phyloP scores from a whole-genome alignment of 108 stramenopile genomes.

The Conticribra weissflogii region DNA sequence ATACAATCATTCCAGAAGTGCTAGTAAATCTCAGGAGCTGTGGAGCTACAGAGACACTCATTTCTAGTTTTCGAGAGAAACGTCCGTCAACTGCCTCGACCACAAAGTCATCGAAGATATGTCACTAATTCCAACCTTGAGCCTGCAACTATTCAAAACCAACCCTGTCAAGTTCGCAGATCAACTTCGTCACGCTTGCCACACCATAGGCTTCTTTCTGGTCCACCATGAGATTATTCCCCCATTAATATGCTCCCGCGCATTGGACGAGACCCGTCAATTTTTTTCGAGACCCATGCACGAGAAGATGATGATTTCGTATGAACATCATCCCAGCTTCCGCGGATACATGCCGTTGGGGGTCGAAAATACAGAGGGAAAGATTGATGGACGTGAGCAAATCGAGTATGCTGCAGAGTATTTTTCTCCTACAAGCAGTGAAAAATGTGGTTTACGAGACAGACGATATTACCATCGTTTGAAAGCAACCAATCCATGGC shows the following conservation, averaged over 20 bases:
- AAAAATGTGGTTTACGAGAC: not conserved
- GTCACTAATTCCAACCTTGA: not conserved
- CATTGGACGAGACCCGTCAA: constrained; percentile 46
- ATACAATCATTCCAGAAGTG: too few relatives aligned
- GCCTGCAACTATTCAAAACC: not conserved
- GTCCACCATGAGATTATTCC: constrained; percentile 57
- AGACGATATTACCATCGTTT: constrained; percentile 55
- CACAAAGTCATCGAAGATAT: not conserved
- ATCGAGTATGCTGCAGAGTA: constrained; percentile 71
- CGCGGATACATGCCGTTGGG: constrained; percentile 78
- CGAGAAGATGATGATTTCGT: constrained; percentile 63
- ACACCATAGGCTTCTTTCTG: constrained; percentile 69
- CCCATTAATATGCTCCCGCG: constrained; percentile 23
- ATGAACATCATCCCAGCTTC: constrained; percentile 58
- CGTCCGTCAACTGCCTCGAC: not conserved
- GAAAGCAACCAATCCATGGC: constrained; percentile 61
- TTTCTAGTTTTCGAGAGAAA: too few relatives aligned
- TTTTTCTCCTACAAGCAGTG: not conserved
- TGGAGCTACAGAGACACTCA: too few relatives aligned
- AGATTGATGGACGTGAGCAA: constrained; percentile 69
- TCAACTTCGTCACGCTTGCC: constrained; percentile 13
- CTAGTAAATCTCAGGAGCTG: too few relatives aligned
- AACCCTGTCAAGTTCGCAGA: not conserved
- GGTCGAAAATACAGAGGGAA: constrained; percentile 73
- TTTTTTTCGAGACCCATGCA: constrained; percentile 62